These are phyloP conservation scores for Beauveria rudraprayagi DNA, from an alignment of 2,329 filamentous ascomycete genomes.

Conservation along the genomic window DNA sequence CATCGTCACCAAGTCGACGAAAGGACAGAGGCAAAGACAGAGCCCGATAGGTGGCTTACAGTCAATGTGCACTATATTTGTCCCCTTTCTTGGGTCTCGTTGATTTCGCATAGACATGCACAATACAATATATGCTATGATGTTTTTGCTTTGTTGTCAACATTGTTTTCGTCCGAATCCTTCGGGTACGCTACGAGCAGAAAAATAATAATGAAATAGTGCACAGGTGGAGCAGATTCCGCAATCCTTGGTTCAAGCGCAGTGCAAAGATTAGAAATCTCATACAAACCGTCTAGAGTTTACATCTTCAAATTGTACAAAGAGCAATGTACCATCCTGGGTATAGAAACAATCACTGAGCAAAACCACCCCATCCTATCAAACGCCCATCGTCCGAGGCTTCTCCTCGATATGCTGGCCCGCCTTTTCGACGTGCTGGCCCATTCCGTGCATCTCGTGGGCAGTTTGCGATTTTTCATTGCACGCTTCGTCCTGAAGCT, in stretches of 20 bases:
- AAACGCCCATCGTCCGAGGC: slow-evolving; percentile 6
- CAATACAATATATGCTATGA: background rate
- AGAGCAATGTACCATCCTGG: background rate
- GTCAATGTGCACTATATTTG: too few species aligned
- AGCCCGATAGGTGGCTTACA: background rate
- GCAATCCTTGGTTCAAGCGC: background rate
- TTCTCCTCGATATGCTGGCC: background rate
- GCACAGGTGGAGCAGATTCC: background rate
- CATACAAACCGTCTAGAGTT: background rate
- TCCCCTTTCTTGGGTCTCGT: too few species aligned
- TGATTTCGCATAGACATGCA: background rate
- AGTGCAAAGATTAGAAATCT: too few species aligned
- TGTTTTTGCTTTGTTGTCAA: too few species aligned
- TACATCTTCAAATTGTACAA: background rate
- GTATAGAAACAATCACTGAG: background rate
- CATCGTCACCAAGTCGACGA: background rate
- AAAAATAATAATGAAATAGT: too few species aligned
- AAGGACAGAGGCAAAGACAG: background rate
- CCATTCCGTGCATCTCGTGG: slow-evolving; percentile 22
- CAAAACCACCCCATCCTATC: background rate
- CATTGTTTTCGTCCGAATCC: background rate
- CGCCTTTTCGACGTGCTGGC: slow-evolving; percentile 29
- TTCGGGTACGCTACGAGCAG: background rate
- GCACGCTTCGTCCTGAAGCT: slow-evolving; percentile 33
- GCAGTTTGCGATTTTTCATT: slow-evolving; percentile 36